phyloP scores from a whole-genome alignment of 768 basidiomycete species.

The Phanerochaete sordida region DNA sequence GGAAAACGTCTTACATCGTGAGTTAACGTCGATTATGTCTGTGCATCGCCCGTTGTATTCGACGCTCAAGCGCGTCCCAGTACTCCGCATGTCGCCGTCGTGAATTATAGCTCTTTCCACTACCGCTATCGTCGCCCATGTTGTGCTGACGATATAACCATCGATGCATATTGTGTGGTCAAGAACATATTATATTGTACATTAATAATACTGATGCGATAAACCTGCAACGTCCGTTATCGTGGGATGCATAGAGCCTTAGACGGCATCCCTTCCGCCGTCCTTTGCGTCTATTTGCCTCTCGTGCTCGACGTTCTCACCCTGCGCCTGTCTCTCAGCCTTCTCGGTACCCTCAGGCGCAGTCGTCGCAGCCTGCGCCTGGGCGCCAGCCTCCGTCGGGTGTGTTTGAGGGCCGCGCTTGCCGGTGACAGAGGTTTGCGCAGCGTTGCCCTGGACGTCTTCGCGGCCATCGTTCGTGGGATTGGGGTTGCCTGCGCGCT shows the following conservation, averaged over 20 bases:
- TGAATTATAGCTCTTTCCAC: too few species aligned
- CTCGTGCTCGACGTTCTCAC: constrained; percentile 10
- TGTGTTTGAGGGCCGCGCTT: constrained; percentile 9
- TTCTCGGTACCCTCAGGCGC: constrained; percentile 23
- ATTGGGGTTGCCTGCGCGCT: not conserved
- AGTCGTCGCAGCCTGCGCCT: constrained; percentile 23
- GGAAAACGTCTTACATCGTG: too few species aligned
- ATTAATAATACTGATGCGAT: too few species aligned
- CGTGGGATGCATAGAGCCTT: not conserved
- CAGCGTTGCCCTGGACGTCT: constrained; percentile 1
- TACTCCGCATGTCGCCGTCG: too few species aligned
- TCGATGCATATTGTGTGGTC: too few species aligned
- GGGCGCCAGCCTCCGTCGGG: constrained; percentile 15
- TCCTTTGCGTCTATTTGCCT: constrained; percentile 13
- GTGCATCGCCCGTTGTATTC: too few species aligned
- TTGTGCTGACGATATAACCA: too few species aligned
- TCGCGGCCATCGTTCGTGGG: not conserved
- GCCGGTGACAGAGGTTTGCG: constrained; percentile 6
- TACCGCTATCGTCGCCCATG: too few species aligned
- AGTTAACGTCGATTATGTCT: too few species aligned
- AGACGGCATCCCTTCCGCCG: not conserved
- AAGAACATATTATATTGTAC: too few species aligned
- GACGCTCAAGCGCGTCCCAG: too few species aligned
- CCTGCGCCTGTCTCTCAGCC: constrained; percentile 16
- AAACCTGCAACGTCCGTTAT: too few species aligned